Conservation (phyloP, 1,284 basidiomycete genomes). For the Xerocomus amazonicus region DNA sequence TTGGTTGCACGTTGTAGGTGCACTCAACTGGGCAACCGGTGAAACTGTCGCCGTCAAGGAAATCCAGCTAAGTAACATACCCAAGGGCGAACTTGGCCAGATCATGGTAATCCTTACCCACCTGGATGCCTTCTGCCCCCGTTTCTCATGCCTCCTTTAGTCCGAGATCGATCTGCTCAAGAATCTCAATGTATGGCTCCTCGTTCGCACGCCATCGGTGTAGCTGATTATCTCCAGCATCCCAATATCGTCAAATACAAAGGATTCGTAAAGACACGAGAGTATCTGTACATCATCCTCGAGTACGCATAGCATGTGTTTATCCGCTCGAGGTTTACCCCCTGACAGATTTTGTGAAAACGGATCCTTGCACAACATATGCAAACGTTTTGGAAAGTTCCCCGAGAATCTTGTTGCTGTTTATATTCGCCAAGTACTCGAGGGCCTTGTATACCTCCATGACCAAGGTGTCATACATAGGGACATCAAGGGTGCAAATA, state of each 20-base stretch:
- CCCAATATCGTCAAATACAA: constrained; percentile 99
- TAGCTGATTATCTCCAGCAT: constrained; percentile 45
- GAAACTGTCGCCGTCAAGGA: constrained; percentile 97
- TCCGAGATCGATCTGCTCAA: constrained; percentile 97
- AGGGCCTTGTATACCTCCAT: constrained; percentile 92
- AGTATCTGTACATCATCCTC: constrained; percentile 94
- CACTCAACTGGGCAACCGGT: constrained; percentile 94
- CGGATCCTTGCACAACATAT: constrained; percentile 91
- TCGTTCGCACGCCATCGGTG: neutral
- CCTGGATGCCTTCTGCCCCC: constrained; percentile 2
- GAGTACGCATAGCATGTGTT: constrained; percentile 50
- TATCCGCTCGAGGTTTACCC: constrained; percentile 2
- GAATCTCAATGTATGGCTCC: constrained; percentile 77
- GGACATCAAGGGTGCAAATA: constrained; percentile 99
- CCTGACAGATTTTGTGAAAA: constrained; percentile 88
- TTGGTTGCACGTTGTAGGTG: constrained; percentile 48
- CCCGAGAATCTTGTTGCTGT: constrained; percentile 95
- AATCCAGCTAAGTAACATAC: constrained; percentile 90
- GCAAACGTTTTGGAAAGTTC: constrained; percentile 97
- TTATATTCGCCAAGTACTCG: constrained; percentile 92
- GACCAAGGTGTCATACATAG: constrained; percentile 98
- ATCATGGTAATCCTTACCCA: constrained; percentile 72
- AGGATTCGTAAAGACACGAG: constrained; percentile 92
- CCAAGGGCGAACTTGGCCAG: constrained; percentile 88
- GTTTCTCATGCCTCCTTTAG: constrained; percentile 39